Percentiles rank a stretch among this genome's conserved stretches.
Evolutionary conservation across 495 filamentous ascomycete species (phyloP).

Genomic region (Schizothecium vesticola): DNA sequence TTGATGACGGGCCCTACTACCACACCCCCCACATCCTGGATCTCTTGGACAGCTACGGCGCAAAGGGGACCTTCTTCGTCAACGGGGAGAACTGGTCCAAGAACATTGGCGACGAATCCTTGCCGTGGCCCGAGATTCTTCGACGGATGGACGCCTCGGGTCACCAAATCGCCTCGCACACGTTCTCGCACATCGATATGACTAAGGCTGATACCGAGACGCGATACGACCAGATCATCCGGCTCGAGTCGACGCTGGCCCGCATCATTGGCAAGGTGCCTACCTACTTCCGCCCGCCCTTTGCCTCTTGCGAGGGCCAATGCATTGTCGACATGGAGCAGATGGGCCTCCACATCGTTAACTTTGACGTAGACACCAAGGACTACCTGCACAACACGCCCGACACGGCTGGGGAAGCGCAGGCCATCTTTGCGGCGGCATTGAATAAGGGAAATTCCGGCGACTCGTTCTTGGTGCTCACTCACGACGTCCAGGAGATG

Average conservation of each 20-base stretch:
- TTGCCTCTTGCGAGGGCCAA: conserved; percentile 24
- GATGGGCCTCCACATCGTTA: conserved; percentile 38
- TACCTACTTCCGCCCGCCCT: conserved; percentile 43
- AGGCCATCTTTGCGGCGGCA: conserved; percentile 22
- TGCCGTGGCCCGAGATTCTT: conserved; percentile 26
- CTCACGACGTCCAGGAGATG: conserved; percentile 36
- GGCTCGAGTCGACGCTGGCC: conserved; percentile 25
- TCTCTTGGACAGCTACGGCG: conserved; percentile 38
- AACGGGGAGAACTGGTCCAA: conserved; percentile 62
- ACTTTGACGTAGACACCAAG: conserved; percentile 41
- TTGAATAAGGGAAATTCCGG: conserved; percentile 17
- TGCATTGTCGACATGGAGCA: conserved; percentile 27
- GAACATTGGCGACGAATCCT: conserved; percentile 42
- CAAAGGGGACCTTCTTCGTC: conserved; percentile 67
- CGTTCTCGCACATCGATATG: conserved; percentile 38
- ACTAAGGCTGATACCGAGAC: conserved; percentile 6
- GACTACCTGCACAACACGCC: conserved; percentile 32
- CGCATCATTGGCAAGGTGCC: conserved; percentile 33
- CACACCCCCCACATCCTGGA: conserved; percentile 32
- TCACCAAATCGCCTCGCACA: conserved; percentile 34
- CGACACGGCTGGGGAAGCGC: conserved; percentile 15
- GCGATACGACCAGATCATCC: conserved; percentile 24
- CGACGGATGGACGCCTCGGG: conserved; percentile 25
- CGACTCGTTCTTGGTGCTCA: conserved; percentile 26
- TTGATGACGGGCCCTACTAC: conserved; percentile 41